Evolutionary conservation across 2,329 filamentous ascomycete genomes (phyloP).

Genomic region (Furcasterigmium sp.): DNA sequence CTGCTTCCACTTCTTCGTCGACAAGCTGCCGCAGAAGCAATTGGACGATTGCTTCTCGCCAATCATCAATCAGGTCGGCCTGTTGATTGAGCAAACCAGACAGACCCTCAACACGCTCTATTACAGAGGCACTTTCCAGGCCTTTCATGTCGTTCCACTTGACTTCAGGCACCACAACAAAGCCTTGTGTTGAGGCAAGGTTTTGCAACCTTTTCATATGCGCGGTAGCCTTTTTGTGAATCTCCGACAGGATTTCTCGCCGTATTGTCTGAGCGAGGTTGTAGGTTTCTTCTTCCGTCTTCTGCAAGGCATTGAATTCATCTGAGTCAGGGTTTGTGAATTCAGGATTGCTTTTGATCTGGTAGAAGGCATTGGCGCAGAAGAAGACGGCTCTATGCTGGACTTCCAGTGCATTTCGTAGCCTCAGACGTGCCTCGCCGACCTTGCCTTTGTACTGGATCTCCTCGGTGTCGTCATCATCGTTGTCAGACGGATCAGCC

Average conservation of each 20-base stretch:
- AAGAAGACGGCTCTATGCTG: slow-evolving; percentile 83
- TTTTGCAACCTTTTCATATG: slow-evolving; percentile 59
- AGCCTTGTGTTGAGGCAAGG: slow-evolving; percentile 45
- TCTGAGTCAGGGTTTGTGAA: slow-evolving; percentile 62
- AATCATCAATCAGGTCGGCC: slow-evolving; percentile 64
- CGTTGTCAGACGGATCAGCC: slow-evolving; percentile 9
- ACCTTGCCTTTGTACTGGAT: slow-evolving; percentile 33
- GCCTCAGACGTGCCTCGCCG: slow-evolving; percentile 54
- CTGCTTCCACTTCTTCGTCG: slow-evolving; percentile 69
- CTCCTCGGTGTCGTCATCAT: slow-evolving; percentile 29
- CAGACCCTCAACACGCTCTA: slow-evolving; percentile 62
- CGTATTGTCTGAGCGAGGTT: slow-evolving; percentile 73
- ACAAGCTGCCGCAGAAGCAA: slow-evolving; percentile 71
- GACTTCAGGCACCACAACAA: slow-evolving; percentile 57
- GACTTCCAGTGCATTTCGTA: slow-evolving; percentile 71
- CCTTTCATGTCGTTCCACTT: slow-evolving; percentile 51
- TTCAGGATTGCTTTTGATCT: slow-evolving; percentile 68
- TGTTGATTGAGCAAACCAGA: slow-evolving; percentile 66
- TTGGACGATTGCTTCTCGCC: slow-evolving; percentile 68
- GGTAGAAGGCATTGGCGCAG: slow-evolving; percentile 74
- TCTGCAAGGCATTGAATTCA: slow-evolving; percentile 61
- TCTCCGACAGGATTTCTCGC: slow-evolving; percentile 67
- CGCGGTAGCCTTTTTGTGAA: slow-evolving; percentile 49
- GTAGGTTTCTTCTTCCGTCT: slow-evolving; percentile 67
- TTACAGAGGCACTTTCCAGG: slow-evolving; percentile 64